These are phyloP conservation scores for Fusarium burgessii DNA, from an alignment of 2,329 filamentous ascomycete genomes.

Conservation along the genomic window DNA sequence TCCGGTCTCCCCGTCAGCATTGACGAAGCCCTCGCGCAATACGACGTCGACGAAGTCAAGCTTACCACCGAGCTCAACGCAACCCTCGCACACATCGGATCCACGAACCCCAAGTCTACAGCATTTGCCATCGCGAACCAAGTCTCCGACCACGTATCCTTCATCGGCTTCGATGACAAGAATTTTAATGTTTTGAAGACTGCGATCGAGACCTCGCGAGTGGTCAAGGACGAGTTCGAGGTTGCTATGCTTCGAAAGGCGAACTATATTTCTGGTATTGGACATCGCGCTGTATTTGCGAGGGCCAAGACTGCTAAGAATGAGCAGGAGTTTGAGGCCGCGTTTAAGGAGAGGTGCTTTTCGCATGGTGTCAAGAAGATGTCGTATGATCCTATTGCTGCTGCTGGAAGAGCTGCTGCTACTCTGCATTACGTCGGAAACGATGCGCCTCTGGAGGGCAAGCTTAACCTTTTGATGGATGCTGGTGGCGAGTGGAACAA, in stretches of 20 bases:
- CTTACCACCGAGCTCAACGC: slow-evolving; percentile 80
- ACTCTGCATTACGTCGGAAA: slow-evolving; percentile 92
- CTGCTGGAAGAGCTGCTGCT: slow-evolving; percentile 81
- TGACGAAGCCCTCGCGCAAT: slow-evolving; percentile 79
- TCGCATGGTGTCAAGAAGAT: slow-evolving; percentile 82
- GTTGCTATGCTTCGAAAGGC: slow-evolving; percentile 78
- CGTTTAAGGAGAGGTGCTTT: slow-evolving; percentile 82
- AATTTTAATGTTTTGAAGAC: slow-evolving; percentile 68
- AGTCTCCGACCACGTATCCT: slow-evolving; percentile 77
- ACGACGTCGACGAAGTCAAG: slow-evolving; percentile 84
- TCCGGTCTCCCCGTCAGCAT: slow-evolving; percentile 84
- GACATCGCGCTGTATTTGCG: slow-evolving; percentile 72
- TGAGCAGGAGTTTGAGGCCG: slow-evolving; percentile 85
- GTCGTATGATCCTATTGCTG: slow-evolving; percentile 89
- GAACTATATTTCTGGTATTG: slow-evolving; percentile 75
- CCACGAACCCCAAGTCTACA: slow-evolving; percentile 54
- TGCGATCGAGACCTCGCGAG: slow-evolving; percentile 76
- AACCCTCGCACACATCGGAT: slow-evolving; percentile 69
- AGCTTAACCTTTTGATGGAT: slow-evolving; percentile 85
- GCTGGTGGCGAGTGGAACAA: slow-evolving; percentile 82
- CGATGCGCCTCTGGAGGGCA: slow-evolving; percentile 74
- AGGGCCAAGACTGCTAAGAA: slow-evolving; percentile 74
- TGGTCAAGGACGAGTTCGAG: slow-evolving; percentile 81
- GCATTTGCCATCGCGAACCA: slow-evolving; percentile 85
- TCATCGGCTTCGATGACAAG: slow-evolving; percentile 75